Conservation (phyloP, 2,329 filamentous ascomycete species). For the Cyphellophora attinorum region DNA sequence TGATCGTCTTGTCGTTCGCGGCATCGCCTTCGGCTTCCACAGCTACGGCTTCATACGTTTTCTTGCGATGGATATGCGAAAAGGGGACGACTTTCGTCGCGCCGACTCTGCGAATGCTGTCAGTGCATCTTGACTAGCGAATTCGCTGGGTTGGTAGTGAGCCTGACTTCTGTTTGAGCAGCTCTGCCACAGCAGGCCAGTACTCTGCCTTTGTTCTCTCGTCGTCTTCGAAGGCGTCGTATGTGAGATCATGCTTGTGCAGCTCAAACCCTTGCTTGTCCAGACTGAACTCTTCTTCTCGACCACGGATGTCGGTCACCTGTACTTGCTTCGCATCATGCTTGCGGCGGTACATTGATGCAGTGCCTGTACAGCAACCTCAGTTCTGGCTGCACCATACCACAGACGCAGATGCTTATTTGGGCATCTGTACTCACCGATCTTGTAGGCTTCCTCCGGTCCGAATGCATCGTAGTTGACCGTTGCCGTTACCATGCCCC, state of each 20-base stretch:
- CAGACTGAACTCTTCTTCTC: constrained; percentile 1
- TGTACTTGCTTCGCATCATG: neutral
- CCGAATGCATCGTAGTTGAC: constrained; percentile 1
- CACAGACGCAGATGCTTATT: neutral
- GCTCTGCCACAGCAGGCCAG: neutral
- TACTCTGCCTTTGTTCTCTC: neutral
- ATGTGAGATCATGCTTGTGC: neutral
- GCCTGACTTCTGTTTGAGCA: neutral
- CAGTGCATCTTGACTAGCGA: too few relatives aligned
- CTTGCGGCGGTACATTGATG: neutral
- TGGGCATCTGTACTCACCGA: too few relatives aligned
- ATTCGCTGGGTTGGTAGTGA: too few relatives aligned
- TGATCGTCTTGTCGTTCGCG: neutral
- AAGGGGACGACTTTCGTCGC: constrained; percentile 4
- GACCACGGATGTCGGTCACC: constrained; percentile 1
- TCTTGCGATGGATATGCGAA: constrained; percentile 5
- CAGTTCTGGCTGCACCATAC: neutral
- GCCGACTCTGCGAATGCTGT: neutral
- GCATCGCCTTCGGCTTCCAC: neutral
- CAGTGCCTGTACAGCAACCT: neutral
- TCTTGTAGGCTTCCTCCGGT: neutral
- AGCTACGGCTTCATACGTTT: constrained; percentile 2
- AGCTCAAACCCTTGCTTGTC: constrained; percentile 1
- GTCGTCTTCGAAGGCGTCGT: constrained; percentile 4
- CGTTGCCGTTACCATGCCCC: too few relatives aligned